Evolutionary conservation across 441 rosid species (phyloP).

Genomic region (Hypseocharis bilobata): DNA sequence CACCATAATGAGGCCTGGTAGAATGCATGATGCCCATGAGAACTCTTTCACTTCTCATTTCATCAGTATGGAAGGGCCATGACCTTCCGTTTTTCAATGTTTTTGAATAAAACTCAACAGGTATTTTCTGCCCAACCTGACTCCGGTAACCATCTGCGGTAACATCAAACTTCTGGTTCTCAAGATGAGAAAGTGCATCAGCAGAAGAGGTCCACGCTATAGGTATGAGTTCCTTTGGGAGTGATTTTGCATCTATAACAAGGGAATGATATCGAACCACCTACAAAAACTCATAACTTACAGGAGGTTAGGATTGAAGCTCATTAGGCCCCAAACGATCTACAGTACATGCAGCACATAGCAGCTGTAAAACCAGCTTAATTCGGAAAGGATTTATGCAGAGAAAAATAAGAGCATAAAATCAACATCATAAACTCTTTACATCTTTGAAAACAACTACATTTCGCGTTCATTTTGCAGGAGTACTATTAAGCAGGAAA

Average conservation of each 20-base stretch:
- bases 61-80: constrained; percentile 28
- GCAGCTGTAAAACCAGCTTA: not conserved
- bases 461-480: not conserved
- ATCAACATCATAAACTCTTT: not conserved
- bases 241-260: constrained; percentile 61
- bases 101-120: constrained; percentile 24
- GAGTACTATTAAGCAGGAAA: not conserved
- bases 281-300: constrained; percentile 32
- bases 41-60: constrained; percentile 34
- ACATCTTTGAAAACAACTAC: too few species aligned
- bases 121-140: constrained; percentile 23
- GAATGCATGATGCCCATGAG: constrained; percentile 89
- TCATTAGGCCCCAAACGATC: not conserved
- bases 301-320: constrained; percentile 14
- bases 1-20: constrained; percentile 82
- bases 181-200: constrained; percentile 46
- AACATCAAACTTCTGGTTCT: constrained; percentile 30
- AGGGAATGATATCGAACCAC: constrained; percentile 95
- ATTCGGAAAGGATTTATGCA: not conserved
- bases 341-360: not conserved
- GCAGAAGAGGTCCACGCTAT: constrained; percentile 75
- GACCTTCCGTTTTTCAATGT: constrained; percentile 26
- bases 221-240: constrained; percentile 73
- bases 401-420: not conserved
- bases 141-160: constrained; percentile 25